A percentile compares a stretch with the other conserved stretches of the same genome.
Evolutionary conservation across 176 grass and related monocot species (phyloP).

Genomic region (Avena sativa): DNA sequence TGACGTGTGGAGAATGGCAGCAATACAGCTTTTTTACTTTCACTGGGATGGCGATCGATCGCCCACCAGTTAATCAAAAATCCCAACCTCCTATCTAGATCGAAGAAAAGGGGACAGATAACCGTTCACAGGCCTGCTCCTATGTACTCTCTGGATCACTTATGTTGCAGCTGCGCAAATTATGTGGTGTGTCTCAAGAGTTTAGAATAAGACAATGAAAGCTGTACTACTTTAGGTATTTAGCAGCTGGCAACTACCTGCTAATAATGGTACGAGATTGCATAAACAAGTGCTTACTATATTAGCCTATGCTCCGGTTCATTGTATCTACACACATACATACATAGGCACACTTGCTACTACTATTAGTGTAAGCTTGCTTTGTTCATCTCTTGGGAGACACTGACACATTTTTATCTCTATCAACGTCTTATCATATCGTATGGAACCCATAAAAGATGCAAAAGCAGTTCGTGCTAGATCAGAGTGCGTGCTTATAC

Average conservation of each 20-base stretch:
- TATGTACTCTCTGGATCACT: background rate
- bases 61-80: background rate
- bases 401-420: background rate
- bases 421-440: background rate
- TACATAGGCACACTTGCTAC: background rate
- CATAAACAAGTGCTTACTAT: background rate
- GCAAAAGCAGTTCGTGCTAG: background rate
- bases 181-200: background rate
- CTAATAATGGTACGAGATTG: conserved; percentile 7
- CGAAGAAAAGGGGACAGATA: background rate
- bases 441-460: background rate
- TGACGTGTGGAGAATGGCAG: background rate
- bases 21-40: background rate
- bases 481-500: conserved; percentile 5
- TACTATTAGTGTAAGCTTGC: background rate
- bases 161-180: background rate
- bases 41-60: background rate
- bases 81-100: background rate
- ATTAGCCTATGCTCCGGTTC: conserved; percentile 3
- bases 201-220: background rate
- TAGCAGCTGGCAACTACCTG: background rate
- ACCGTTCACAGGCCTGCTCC: background rate
- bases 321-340: background rate
- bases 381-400: background rate
- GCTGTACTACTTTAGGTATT: background rate